Conservation (phyloP, 2,329 filamentous ascomycete genomes). For the Apiospora kogelbergensis region DNA sequence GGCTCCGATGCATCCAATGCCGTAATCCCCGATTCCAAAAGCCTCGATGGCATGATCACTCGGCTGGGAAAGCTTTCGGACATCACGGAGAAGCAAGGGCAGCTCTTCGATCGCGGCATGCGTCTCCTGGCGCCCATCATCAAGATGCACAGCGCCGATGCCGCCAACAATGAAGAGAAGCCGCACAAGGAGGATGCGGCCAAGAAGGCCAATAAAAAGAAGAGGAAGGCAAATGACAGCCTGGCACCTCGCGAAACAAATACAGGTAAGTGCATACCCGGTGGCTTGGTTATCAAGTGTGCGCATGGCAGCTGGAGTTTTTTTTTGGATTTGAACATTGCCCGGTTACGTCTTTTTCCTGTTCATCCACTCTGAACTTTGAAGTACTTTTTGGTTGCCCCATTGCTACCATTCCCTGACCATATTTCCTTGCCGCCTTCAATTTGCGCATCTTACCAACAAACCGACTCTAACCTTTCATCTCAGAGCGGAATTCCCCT, state of each 20-base stretch:
- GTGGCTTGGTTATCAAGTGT: not conserved
- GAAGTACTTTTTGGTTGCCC: not conserved
- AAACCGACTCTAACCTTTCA: not conserved
- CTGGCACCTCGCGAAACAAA: slow-evolving; percentile 54
- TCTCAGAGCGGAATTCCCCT: slow-evolving; percentile 54
- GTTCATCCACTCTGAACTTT: not conserved
- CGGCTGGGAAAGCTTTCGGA: slow-evolving; percentile 64
- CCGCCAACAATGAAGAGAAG: slow-evolving; percentile 47
- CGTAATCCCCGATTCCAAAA: slow-evolving; percentile 62
- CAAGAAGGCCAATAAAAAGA: slow-evolving; percentile 69
- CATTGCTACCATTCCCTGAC: not conserved
- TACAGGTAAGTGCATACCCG: slow-evolving; percentile 23
- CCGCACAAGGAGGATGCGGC: slow-evolving; percentile 50
- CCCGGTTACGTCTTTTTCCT: slow-evolving; percentile 9
- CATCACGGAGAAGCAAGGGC: slow-evolving; percentile 65
- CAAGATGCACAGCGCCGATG: slow-evolving; percentile 60
- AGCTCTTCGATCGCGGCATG: slow-evolving; percentile 72
- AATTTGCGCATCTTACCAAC: not conserved
- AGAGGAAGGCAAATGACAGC: slow-evolving; percentile 69
- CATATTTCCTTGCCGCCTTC: not conserved
- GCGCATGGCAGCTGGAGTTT: not conserved
- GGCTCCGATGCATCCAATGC: slow-evolving; percentile 59
- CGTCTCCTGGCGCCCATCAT: slow-evolving; percentile 65
- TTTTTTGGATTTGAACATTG: not conserved
- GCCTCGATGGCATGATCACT: slow-evolving; percentile 62